Base-by-base conservation (phyloP, 192 early-diverging fungal species). In the Backusella sp. region DNA sequence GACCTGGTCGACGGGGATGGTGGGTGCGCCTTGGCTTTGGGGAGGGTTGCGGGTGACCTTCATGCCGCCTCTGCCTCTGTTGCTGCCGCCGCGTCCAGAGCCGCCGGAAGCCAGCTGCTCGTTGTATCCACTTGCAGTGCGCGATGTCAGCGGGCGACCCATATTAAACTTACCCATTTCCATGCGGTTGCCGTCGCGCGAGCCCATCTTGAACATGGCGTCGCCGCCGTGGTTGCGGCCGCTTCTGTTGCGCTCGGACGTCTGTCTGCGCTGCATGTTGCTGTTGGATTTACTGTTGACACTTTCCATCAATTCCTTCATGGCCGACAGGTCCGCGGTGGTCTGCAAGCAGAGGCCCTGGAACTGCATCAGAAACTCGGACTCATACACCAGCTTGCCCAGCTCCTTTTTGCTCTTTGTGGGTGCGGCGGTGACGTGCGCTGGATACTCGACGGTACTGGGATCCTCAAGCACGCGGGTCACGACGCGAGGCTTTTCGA, bases 331-430 rank as follows among this genome's bases (percentile, higher is more conserved):
- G n/a, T 90, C 86, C 3, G 86, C 75, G 12, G 93, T 92, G 68
- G 90, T 85, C 52, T 92, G 86, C 32, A 80, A 84, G 82, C 91
- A 91, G 41, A 92, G 78, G 3, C 76, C 75, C 74, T 84, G 88
- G 82, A 95, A 96, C 74, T 91, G 91, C 85, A 93, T 87, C 77
- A 97, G 86, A 82, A 97, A 97, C 73, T 86, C 90, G 30, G 85
- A 82, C 30, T 88, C 84, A 71, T 94, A 96, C 70, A 85, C 84
- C 75, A 90, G 88, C 53, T 91, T 91, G 71, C 90, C 88, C 36
- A 87, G 78, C 1, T 84, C 82, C 15, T 82, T 79, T 17, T 79
- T 70, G 4, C 74, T 65, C 26, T 86, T 77, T 17, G 44, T 30
- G 23, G 26, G 21, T n/a, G 90, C 90, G 30, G 87, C 86, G 59